Evolutionary conservation across 2,329 filamentous ascomycete genomes (phyloP).

Genomic region (Scytalidium sp.): DNA sequence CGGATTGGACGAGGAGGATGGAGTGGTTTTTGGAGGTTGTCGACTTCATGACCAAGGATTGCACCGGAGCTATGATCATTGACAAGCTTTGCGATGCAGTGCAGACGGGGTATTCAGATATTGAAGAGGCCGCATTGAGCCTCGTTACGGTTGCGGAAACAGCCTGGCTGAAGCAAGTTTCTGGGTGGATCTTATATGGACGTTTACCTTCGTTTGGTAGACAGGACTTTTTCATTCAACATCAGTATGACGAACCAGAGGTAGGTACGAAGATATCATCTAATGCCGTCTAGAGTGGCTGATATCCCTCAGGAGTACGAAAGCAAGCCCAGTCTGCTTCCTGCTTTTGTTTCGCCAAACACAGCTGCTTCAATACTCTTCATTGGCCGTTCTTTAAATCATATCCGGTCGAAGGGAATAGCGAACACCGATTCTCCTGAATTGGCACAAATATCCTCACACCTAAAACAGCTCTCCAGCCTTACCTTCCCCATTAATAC

Average conservation of each 20-base stretch:
- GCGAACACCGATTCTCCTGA: conserved; percentile 41
- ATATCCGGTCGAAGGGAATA: conserved; percentile 61
- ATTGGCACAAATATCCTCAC: conserved; percentile 61
- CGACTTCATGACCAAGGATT: conserved; percentile 60
- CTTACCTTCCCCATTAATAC: conserved; percentile 73
- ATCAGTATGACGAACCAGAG: conserved; percentile 33
- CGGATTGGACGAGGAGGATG: conserved; percentile 79
- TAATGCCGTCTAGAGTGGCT: conserved; percentile 4
- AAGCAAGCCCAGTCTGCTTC: conserved; percentile 60
- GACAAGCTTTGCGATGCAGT: conserved; percentile 72
- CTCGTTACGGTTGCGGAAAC: conserved; percentile 78
- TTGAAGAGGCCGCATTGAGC: conserved; percentile 72
- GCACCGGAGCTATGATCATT: conserved; percentile 72
- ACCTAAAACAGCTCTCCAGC: conserved; percentile 65
- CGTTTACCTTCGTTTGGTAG: conserved; percentile 73
- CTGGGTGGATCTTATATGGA: conserved; percentile 89
- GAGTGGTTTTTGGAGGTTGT: conserved; percentile 80
- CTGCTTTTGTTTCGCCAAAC: conserved; percentile 71
- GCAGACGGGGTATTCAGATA: conserved; percentile 84
- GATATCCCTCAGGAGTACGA: conserved; percentile 50
- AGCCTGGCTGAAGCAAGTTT: conserved; percentile 87
- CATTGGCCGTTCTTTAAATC: conserved; percentile 84
- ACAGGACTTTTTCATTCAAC: conserved; percentile 82
- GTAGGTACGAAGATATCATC: conserved; percentile 15
- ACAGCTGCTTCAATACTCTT: conserved; percentile 85